These are phyloP conservation scores for Sclerotinia borealis DNA, from an alignment of 2,329 filamentous ascomycete genomes.

Conservation along the genomic window DNA sequence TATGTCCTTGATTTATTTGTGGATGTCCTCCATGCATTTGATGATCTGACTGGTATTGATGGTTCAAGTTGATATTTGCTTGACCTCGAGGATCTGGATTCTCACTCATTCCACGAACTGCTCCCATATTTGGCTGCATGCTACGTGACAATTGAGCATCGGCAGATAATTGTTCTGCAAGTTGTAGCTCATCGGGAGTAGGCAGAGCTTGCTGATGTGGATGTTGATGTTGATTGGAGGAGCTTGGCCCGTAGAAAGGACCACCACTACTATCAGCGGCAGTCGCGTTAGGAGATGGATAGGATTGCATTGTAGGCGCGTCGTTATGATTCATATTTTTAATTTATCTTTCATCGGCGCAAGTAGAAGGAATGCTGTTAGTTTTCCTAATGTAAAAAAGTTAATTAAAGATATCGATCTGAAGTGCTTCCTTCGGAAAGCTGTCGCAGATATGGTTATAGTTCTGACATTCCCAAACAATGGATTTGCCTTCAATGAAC, in stretches of 20 bases:
- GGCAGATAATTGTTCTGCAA: constrained; percentile 28
- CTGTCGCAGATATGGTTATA: constrained; percentile 8
- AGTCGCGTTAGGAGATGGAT: constrained; percentile 29
- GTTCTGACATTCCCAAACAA: constrained; percentile 14
- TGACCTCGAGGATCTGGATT: constrained; percentile 32
- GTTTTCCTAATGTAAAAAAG: constrained; percentile 16
- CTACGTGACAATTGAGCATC: constrained; percentile 41
- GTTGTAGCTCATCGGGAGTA: constrained; percentile 31
- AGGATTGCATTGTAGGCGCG: constrained; percentile 30
- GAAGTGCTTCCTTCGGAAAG: neutral
- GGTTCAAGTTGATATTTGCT: constrained; percentile 32
- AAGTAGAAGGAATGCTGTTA: constrained; percentile 11
- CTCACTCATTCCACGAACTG: constrained; percentile 34
- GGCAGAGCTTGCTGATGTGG: constrained; percentile 26
- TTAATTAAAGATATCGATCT: constrained; percentile 21
- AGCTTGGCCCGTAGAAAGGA: constrained; percentile 26
- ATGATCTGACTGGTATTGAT: constrained; percentile 33
- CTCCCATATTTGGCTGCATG: constrained; percentile 39
- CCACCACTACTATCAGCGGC: constrained; percentile 24
- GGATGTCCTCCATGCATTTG: constrained; percentile 19
- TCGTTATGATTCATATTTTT: constrained; percentile 21
- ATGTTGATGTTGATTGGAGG: constrained; percentile 24
- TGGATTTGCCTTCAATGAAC: constrained; percentile 25
- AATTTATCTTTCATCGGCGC: constrained; percentile 19
- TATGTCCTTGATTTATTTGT: constrained; percentile 19